phyloP scores from a whole-genome alignment of 2,329 filamentous ascomycete species.

The Monosporascus sp. region DNA sequence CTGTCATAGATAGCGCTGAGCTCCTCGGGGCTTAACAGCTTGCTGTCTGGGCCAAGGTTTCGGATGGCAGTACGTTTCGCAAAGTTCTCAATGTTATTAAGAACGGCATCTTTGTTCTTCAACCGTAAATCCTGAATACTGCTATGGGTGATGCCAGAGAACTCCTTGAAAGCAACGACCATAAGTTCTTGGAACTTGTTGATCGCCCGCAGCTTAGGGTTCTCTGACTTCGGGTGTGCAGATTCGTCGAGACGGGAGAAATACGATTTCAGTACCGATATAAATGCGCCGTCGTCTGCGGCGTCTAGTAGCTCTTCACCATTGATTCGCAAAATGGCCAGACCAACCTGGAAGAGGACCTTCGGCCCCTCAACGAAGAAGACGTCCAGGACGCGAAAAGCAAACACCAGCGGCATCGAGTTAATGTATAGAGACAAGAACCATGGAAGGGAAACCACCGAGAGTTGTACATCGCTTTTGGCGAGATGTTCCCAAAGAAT shows the following conservation, averaged over 20 bases:
- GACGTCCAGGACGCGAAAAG: conserved; percentile 91
- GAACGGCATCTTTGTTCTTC: conserved; percentile 89
- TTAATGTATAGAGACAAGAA: conserved; percentile 98
- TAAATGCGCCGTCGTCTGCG: conserved; percentile 91
- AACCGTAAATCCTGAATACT: conserved; percentile 83
- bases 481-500: conserved; percentile 97
- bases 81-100: conserved; percentile 95
- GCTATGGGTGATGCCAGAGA: conserved; percentile 88
- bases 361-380: conserved; percentile 98
- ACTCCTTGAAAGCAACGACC: conserved; percentile 99
- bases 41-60: conserved; percentile 93
- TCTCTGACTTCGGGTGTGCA: conserved; percentile 91
- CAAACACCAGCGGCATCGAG: conserved; percentile 97
- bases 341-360: conserved; percentile 91
- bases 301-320: conserved; percentile 93
- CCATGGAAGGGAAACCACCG: conserved; percentile 95
- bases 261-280: conserved; percentile 91
- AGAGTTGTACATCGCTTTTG: conserved; percentile 93
- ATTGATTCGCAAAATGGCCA: conserved; percentile 96
- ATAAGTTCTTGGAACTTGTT: conserved; percentile 97
- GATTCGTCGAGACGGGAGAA: conserved; percentile 92
- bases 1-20: conserved; percentile 87
- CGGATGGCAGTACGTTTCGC: conserved; percentile 94
- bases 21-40: conserved; percentile 79
- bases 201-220: conserved; percentile 87